Evolutionary conservation across 148 eudicot species (phyloP).

Genomic region (Fagopyrum esculentum): DNA sequence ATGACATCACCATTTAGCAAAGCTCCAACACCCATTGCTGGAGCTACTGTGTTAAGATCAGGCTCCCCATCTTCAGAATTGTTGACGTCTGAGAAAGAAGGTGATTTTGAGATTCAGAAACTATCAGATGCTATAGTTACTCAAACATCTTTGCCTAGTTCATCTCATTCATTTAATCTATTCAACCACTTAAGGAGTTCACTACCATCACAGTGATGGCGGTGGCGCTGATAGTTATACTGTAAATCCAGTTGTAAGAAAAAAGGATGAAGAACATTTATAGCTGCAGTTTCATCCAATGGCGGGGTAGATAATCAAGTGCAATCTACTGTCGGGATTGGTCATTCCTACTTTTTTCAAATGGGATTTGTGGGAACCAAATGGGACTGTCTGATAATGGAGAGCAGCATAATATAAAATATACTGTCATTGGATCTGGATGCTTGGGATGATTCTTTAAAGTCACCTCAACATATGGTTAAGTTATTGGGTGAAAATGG

Average conservation of each 20-base stretch:
- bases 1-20: constrained; percentile 21
- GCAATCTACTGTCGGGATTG: constrained; percentile 26
- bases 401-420: constrained; percentile 81
- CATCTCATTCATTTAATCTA: constrained; percentile 37
- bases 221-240: constrained; percentile 20
- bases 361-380: constrained; percentile 14
- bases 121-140: constrained; percentile 53
- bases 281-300: constrained; percentile 27
- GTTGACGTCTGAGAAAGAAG: constrained; percentile 36
- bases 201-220: constrained; percentile 26
- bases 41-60: constrained; percentile 23
- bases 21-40: constrained; percentile 19
- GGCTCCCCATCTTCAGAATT: constrained; percentile 20
- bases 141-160: constrained; percentile 19
- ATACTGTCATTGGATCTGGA: constrained; percentile 79
- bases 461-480: constrained; percentile 68
- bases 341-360: constrained; percentile 27
- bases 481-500: constrained; percentile 64
- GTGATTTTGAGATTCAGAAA: constrained; percentile 59
- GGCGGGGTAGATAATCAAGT: constrained; percentile 37
- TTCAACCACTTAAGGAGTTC: constrained; percentile 29
- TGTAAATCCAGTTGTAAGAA: constrained; percentile 32
- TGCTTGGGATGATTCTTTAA: constrained; percentile 71
- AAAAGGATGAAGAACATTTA: constrained; percentile 24
- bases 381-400: constrained; percentile 20